A percentile compares a stretch with the other conserved stretches of the same genome.
Evolutionary conservation across 495 filamentous ascomycete genomes (phyloP).

Genomic region (Podospora anserina): DNA sequence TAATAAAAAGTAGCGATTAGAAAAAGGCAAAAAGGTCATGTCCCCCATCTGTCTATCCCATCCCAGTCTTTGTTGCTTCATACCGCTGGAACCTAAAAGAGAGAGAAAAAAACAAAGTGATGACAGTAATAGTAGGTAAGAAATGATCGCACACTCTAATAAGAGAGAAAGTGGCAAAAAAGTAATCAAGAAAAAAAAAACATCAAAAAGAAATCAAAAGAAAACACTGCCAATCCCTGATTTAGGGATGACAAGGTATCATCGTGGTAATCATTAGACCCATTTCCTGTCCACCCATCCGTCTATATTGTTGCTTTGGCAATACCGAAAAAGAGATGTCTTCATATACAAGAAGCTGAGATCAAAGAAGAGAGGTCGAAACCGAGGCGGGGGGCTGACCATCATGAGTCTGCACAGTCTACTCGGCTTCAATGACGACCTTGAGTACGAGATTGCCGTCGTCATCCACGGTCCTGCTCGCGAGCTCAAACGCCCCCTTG

Average conservation of each 20-base stretch:
- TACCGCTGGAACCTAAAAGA: background rate
- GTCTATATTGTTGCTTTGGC: conserved; percentile 6
- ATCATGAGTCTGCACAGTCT: background rate
- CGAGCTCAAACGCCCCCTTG: conserved; percentile 73
- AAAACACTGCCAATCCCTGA: background rate
- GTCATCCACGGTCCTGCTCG: conserved; percentile 75
- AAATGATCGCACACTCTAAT: background rate
- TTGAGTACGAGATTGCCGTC: conserved; percentile 77
- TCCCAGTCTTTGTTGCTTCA: background rate
- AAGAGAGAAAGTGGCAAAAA: background rate
- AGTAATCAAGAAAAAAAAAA: background rate
- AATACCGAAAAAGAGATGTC: conserved; percentile 12
- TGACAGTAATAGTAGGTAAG: background rate
- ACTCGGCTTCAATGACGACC: conserved; percentile 66
- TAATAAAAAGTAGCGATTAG: background rate
- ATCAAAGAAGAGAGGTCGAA: conserved; percentile 6
- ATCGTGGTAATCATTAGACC: background rate
- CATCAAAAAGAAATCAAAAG: background rate
- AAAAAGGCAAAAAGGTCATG: background rate
- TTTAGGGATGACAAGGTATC: background rate
- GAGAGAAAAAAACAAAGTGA: background rate
- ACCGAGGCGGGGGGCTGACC: background rate
- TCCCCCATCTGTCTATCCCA: background rate
- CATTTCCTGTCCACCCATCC: background rate
- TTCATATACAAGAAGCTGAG: conserved; percentile 15